Evolutionary conservation across 106 monocot genomes (phyloP).

Genomic region (Phalaenopsis equestris): DNA sequence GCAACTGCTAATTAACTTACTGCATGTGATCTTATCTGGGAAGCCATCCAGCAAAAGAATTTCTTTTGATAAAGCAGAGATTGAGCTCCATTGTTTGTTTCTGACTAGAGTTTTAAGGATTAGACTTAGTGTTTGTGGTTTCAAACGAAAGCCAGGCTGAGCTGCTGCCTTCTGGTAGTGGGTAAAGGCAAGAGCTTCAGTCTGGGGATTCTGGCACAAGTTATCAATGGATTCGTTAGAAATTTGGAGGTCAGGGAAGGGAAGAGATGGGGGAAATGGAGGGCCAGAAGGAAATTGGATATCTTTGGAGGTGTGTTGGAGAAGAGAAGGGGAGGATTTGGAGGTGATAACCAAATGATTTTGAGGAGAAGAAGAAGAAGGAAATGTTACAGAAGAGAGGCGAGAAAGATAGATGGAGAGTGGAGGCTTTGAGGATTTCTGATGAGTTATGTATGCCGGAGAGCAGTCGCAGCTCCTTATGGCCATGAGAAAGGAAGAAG

Average conservation of each 20-base stretch:
- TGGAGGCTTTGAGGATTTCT: slow-evolving; percentile 8
- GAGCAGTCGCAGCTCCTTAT: neutral
- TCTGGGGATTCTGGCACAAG: slow-evolving; percentile 31
- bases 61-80: slow-evolving; percentile 39
- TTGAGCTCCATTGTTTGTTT: slow-evolving; percentile 46
- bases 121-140: slow-evolving; percentile 19
- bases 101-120: slow-evolving; percentile 27
- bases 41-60: slow-evolving; percentile 28
- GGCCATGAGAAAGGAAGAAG: neutral
- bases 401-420: slow-evolving; percentile 24
- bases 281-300: neutral
- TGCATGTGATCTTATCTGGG: slow-evolving; percentile 31
- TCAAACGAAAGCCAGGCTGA: slow-evolving; percentile 28
- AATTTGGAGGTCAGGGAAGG: slow-evolving; percentile 16
- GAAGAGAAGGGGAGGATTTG: slow-evolving; percentile 32
- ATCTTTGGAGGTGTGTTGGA: slow-evolving; percentile 22
- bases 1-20: slow-evolving; percentile 35
- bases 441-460: neutral
- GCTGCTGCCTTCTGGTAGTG: slow-evolving; percentile 45
- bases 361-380: neutral
- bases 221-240: slow-evolving; percentile 28
- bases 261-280: slow-evolving; percentile 2
- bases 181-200: slow-evolving; percentile 31
- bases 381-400: slow-evolving; percentile 13
- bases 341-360: slow-evolving; percentile 22